Conservation (phyloP, 768 basidiomycete species). For the Rhizopogon salebrosus region DNA sequence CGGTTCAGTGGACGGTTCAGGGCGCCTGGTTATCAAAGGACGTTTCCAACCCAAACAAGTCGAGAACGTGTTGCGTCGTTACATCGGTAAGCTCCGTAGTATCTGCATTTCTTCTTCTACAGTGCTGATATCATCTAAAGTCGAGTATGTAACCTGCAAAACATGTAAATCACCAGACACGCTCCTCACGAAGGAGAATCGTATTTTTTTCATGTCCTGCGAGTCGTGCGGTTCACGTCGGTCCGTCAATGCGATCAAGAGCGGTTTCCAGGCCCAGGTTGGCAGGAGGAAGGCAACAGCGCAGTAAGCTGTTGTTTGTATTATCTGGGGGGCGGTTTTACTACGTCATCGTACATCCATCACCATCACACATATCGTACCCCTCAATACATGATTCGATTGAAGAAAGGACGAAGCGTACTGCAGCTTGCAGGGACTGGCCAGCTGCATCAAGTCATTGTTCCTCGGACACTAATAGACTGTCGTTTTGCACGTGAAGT, state of each 20-base stretch:
- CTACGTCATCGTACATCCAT: neutral
- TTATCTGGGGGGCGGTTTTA: neutral
- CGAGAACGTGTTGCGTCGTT: constrained; percentile 92
- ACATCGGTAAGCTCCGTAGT: constrained; percentile 71
- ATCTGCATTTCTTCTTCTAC: neutral
- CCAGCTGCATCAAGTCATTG: too few relatives aligned
- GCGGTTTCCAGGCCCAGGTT: constrained; percentile 95
- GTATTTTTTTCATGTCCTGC: constrained; percentile 97
- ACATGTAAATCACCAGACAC: constrained; percentile 99
- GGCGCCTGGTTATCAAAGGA: constrained; percentile 93
- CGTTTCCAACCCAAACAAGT: constrained; percentile 98
- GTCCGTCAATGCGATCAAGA: constrained; percentile 96
- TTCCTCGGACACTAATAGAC: too few relatives aligned
- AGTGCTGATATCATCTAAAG: constrained; percentile 33
- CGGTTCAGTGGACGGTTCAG: constrained; percentile 88
- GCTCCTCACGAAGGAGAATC: constrained; percentile 93
- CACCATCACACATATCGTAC: too few relatives aligned
- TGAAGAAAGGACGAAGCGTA: too few relatives aligned
- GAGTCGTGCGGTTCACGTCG: constrained; percentile 87
- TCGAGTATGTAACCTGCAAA: constrained; percentile 98
- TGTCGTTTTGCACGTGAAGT: too few relatives aligned
- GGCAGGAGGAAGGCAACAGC: constrained; percentile 73
- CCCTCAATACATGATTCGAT: too few relatives aligned
- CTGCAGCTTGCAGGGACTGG: too few relatives aligned
- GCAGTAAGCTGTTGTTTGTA: neutral